Evolutionary conservation across 2,329 filamentous ascomycete species (phyloP), one percentile per base, ranked within the genome.

Genomic region (Teratosphaeriaceae sp.): DNA sequence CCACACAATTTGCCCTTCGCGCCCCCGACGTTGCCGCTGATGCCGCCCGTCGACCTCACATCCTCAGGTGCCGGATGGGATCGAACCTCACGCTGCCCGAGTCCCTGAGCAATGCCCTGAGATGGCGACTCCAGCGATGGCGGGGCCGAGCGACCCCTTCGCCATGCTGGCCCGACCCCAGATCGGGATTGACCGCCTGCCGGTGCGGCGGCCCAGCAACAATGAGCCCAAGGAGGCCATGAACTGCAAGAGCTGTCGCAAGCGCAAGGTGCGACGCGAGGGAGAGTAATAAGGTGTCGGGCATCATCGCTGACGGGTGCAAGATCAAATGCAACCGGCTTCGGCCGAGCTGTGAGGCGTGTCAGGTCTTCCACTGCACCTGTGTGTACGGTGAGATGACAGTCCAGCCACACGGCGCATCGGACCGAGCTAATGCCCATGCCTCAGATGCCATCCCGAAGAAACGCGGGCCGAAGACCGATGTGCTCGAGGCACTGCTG

Each of bases 211-310:
- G 31, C 72, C 79, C 65, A 80, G 75, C 65, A 31, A 11, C 15
- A 83, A 79, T 56, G 85, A 92, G 63, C 85, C 85, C 30, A 80
- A 85, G 57, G 88, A 94, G 71, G 85, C 85, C 24, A 94, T 94
- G 88, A 94, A 94, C 65, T 94, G 88, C 79, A 94, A 94, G 66
- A 92, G 86, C 44, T 94, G 88, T 71, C 79, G 88, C 55, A 94
- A 94, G 68, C 77, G 88, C 69, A 94, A 94, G 82, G 87, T 90
- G 15, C 5, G 36, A 18, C 31, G 11, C 8, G 8, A 16, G 31
- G 31, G 31, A 9, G 15, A 16, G 7, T 18, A 18, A 34, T 34
- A 34, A 18, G n/a, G n/a, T 18, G 31, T 34, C 9, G 21, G 21
- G 27, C 29, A 37, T 33, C 22, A 16, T 8, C 21, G 40, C 35